Percentiles rank a stretch among this genome's conserved stretches.
These are phyloP conservation scores for Globisporangium irregulare DNA, from an alignment of 352 stramenopile genomes.

Conservation along the genomic window DNA sequence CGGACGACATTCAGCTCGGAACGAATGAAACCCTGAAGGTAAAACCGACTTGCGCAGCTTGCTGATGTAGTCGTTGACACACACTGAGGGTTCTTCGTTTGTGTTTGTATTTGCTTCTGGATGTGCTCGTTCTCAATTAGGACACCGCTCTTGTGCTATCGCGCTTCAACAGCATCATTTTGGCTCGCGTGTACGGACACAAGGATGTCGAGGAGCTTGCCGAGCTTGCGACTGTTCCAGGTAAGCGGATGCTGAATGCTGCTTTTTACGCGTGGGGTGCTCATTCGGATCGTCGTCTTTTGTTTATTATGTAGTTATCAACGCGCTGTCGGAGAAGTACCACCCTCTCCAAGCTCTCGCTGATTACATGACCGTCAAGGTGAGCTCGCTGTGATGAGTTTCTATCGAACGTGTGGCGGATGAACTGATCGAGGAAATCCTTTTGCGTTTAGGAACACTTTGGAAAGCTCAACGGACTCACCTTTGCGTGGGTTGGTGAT, in stretches of 20 bases:
- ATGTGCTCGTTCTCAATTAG: constrained; percentile 7
- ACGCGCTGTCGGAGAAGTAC: constrained; percentile 97
- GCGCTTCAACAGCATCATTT: constrained; percentile 95
- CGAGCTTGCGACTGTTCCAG: constrained; percentile 87
- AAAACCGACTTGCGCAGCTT: background rate
- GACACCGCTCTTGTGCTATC: constrained; percentile 86
- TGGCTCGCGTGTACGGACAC: constrained; percentile 95
- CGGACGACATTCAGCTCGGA: constrained; percentile 97
- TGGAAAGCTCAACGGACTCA: constrained; percentile 86
- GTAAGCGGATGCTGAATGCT: constrained; percentile 8
- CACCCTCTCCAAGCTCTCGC: constrained; percentile 98
- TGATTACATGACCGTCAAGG: constrained; percentile 97
- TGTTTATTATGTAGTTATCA: constrained; percentile 87
- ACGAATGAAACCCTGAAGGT: constrained; percentile 96
- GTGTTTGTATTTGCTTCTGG: background rate
- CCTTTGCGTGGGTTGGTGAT: constrained; percentile 97
- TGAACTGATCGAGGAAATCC: background rate
- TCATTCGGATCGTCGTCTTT: background rate
- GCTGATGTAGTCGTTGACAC: background rate
- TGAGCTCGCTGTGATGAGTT: constrained; percentile 10
- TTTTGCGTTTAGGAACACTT: constrained; percentile 63
- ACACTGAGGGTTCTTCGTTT: background rate
- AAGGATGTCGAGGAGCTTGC: constrained; percentile 87
- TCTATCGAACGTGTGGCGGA: background rate
- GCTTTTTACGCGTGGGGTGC: background rate